A percentile compares a stretch with the other conserved stretches of the same genome.
Evolutionary conservation across 148 eudicot species (phyloP).

Genomic region (Pouteria glomerata): DNA sequence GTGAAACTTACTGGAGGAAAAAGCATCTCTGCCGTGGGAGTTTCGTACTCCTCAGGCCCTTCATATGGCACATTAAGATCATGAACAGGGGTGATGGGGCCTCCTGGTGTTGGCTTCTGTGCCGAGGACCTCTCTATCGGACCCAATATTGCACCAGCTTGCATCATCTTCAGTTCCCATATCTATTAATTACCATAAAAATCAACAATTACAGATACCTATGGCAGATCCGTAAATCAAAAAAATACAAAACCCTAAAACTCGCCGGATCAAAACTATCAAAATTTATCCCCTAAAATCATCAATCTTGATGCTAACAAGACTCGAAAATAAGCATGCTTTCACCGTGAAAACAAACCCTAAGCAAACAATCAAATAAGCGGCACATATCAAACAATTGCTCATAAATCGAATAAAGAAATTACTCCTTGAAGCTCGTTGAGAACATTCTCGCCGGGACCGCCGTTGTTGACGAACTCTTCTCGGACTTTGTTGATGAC

Average conservation of each 20-base stretch:
- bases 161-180: conserved; percentile 93
- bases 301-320: not conserved
- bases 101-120: conserved; percentile 40
- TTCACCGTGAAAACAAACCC: too few species aligned
- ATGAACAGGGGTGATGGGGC: conserved; percentile 61
- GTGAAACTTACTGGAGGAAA: conserved; percentile 74
- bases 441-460: conserved; percentile 77
- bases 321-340: not conserved
- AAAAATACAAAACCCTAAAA: conserved; percentile 27
- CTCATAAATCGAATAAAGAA: not conserved
- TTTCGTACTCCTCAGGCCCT: conserved; percentile 90
- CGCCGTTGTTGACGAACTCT: conserved; percentile 58
- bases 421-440: conserved; percentile 77
- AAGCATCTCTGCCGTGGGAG: conserved; percentile 95
- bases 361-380: not conserved
- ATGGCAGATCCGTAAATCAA: not conserved
- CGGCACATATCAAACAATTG: not conserved
- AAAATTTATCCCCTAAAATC: not conserved
- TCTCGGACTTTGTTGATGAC: conserved; percentile 86
- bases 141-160: conserved; percentile 72
- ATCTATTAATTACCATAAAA: conserved; percentile 33
- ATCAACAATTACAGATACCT: conserved; percentile 7
- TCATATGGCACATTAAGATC: conserved; percentile 97
- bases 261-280: conserved; percentile 1
- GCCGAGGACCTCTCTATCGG: conserved; percentile 64